Evolutionary conservation across 2,329 filamentous ascomycete species (phyloP).

Genomic region (Aspergillus alliaceus): DNA sequence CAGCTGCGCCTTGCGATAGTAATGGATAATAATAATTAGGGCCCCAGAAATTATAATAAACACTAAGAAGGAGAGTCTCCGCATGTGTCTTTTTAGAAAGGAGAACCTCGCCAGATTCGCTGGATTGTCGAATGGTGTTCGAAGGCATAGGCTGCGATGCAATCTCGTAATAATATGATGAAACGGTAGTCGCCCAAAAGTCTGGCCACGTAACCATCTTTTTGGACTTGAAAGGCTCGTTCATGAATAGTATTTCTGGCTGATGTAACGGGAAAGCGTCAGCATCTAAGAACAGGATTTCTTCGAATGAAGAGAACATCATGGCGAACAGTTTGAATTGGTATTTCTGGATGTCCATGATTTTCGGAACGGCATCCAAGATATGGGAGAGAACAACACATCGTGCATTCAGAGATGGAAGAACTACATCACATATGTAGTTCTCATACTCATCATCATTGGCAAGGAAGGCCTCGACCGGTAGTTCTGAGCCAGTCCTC

Average conservation of each 20-base stretch:
- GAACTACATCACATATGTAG: slow-evolving; percentile 44
- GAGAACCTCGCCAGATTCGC: slow-evolving; percentile 48
- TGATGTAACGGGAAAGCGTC: slow-evolving; percentile 47
- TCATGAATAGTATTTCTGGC: slow-evolving; percentile 43
- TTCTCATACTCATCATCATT: slow-evolving; percentile 43
- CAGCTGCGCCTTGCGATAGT: slow-evolving; percentile 48
- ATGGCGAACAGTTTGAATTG: slow-evolving; percentile 52
- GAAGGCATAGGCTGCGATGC: slow-evolving; percentile 26
- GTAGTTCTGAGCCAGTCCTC: slow-evolving; percentile 42
- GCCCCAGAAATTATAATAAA: slow-evolving; percentile 53
- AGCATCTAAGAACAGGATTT: slow-evolving; percentile 51
- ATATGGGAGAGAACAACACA: slow-evolving; percentile 49
- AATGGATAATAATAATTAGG: slow-evolving; percentile 48
- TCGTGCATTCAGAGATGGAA: slow-evolving; percentile 43
- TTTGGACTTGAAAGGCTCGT: slow-evolving; percentile 41
- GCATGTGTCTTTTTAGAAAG: slow-evolving; percentile 45
- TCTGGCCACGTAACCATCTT: slow-evolving; percentile 51
- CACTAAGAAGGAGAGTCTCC: slow-evolving; percentile 45
- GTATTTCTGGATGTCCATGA: slow-evolving; percentile 41
- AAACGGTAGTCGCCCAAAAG: slow-evolving; percentile 45
- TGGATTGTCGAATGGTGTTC: slow-evolving; percentile 30
- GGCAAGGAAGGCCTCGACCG: slow-evolving; percentile 49
- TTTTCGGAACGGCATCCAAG: slow-evolving; percentile 29
- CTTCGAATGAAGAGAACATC: slow-evolving; percentile 51
- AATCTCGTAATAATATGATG: slow-evolving; percentile 42